Base-by-base conservation (phyloP, 768 basidiomycete genomes). In the Termitomyces sp. region DNA sequence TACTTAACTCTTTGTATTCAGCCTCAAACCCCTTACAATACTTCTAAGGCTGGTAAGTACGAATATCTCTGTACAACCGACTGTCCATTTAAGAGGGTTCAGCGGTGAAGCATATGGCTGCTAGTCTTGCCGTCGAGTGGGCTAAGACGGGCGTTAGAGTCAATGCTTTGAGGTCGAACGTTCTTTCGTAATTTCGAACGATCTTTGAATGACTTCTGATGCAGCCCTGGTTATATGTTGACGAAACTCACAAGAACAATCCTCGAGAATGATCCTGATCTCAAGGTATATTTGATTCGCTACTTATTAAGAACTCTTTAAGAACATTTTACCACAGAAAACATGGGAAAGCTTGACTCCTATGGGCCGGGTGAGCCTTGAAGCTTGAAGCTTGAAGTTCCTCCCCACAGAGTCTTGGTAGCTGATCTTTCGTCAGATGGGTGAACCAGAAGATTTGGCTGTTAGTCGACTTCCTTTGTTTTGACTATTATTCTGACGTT, bases 1-100 rank as follows among this genome's bases (percentile, higher is more conserved):
- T 48, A 8, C 6, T 55, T 43, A 56, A 37, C 11, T 15, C 14
- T 34, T 20, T 46, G 36, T 37, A 40, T 40, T 60, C 71, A 93
- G 84, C 85, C 84, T 46, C 96, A 98, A 81, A 91, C 92, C 4
- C 94, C 96, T 0, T 98, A 98, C 74, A 98, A 98, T 74, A 91
- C 92, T 9, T 96, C 94, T 20, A 98, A 96, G 79, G 93, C 93
- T 40, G 92, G 89, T 87, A 67, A 68, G 80, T 57, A 31, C 31
- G 7, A 31, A 37, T 8, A 9, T 34, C 14, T 45, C 3, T 14
- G 42, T 56, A n/a, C 25, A 34, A 34, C 5, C 11, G 38, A 32
- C 10, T 32, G 8, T 43, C n/a, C 11, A 20, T 12, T 25, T 34
- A 15, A 45, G 31, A 42, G 17, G 42, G 42, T 32, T 15, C 60